A percentile compares a stretch with the other conserved stretches of the same genome.
These are phyloP conservation scores for Aspergillus campestris DNA, from an alignment of 495 filamentous ascomycete species.

Conservation along the genomic window DNA sequence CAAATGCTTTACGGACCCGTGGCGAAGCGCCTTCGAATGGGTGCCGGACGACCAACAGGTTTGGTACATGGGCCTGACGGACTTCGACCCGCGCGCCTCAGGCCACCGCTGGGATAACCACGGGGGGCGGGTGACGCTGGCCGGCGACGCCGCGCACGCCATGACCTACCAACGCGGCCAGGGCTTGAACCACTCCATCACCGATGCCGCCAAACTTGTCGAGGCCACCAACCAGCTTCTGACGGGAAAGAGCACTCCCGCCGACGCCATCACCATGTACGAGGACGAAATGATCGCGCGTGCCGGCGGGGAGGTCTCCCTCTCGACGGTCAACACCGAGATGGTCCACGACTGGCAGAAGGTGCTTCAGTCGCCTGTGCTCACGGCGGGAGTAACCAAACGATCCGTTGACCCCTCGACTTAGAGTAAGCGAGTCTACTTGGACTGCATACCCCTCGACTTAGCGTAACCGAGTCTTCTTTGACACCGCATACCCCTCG, in stretches of 20 bases:
- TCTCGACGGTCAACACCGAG: slow-evolving; percentile 28
- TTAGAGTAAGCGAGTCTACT: too few relatives aligned
- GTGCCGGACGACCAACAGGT: slow-evolving; percentile 15
- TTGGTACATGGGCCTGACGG: slow-evolving; percentile 20
- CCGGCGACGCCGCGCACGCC: slow-evolving; percentile 44
- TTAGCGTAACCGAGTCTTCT: too few relatives aligned
- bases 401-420: too few relatives aligned
- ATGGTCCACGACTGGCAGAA: slow-evolving; percentile 40
- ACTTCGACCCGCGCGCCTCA: slow-evolving; percentile 11
- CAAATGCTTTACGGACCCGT: slow-evolving; percentile 10
- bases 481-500: too few relatives aligned
- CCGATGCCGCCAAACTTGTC: slow-evolving; percentile 35
- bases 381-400: slow-evolving; percentile 8
- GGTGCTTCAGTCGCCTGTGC: slow-evolving; percentile 17
- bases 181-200: slow-evolving; percentile 40
- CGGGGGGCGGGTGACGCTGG: slow-evolving; percentile 34
- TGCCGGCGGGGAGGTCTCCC: slow-evolving; percentile 36
- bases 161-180: slow-evolving; percentile 44
- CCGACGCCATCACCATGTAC: slow-evolving; percentile 26
- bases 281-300: slow-evolving; percentile 42
- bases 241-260: slow-evolving; percentile 2
- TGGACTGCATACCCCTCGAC: too few relatives aligned
- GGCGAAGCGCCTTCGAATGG: slow-evolving; percentile 15
- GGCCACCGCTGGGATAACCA: slow-evolving; percentile 26
- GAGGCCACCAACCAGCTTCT: slow-evolving; percentile 20